Base-by-base conservation (phyloP, 208 protist genomes). In the Leishmania martiniquensis region DNA sequence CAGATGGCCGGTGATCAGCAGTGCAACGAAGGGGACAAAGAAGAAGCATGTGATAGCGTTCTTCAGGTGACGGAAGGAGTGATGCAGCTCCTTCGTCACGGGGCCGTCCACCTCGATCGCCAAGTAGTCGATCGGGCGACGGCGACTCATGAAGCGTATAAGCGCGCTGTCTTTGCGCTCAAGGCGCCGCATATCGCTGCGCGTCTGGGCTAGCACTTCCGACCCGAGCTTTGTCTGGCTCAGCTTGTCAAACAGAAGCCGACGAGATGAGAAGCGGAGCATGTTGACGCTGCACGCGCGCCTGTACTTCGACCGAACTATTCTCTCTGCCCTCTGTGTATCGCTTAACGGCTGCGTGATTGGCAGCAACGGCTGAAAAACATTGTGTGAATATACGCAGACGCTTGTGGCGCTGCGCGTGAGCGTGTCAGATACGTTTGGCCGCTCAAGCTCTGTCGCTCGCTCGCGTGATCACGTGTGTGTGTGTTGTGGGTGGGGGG, bases 51-150 rank as follows among this genome's bases (percentile, higher is more conserved):
- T 93, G 47, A 90, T 86, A 39, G 73, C 74, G 52, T 86, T 69
- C 76, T 92, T 96, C 4, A 88, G 89, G 75, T 90, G 85, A n/a
- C 81, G 75, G 69, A 96, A 96, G 10, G 89, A 92, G 0, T 87
- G 81, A 71, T 91, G 87, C 29, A 96, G 83, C 81, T 93, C 89
- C 65, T 82, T 84, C 32, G 90, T 84, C 22, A 95, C 77, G 7
- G 85, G 81, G 62, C 88, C 89, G 73, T 96, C 92, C 0, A 96
- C 87, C 78, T 94, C 88, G 32, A 96, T 89, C 9, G 90, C 90
- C 17, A 96, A 81, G 63, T 86, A 91, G 66, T 96, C 92, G 73
- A 96, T 92, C 15, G 90, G 92, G 29, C 92, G 88, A 6, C 88
- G 78, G 1, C 89, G 87, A 9, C 83, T 85, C 45, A 96, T 81